These are phyloP conservation scores for Saccharum hybrid DNA, from an alignment of 202 grass and related monocot genomes.

Conservation along the genomic window DNA sequence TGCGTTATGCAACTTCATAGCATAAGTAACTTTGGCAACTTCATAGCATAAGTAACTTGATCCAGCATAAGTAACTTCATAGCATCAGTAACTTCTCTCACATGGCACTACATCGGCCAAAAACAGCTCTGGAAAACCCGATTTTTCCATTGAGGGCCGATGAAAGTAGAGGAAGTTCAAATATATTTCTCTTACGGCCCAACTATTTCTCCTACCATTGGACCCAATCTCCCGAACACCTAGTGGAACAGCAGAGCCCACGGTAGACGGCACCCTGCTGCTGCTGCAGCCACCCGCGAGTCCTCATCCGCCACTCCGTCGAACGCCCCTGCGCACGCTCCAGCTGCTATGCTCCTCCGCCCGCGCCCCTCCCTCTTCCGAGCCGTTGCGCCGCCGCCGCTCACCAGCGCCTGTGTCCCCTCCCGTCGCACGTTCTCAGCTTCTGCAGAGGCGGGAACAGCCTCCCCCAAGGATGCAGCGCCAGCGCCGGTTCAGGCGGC, in stretches of 20 bases:
- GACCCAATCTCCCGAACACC: neutral
- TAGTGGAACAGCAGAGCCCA: neutral
- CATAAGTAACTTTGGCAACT: too few relatives aligned
- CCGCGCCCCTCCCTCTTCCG: constrained; percentile 43
- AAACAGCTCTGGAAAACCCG: too few relatives aligned
- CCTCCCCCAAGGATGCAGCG: constrained; percentile 32
- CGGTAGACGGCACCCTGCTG: neutral
- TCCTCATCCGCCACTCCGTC: constrained; percentile 42
- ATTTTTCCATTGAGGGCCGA: too few relatives aligned
- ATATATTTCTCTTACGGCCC: neutral
- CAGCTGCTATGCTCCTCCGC: constrained; percentile 60
- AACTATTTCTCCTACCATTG: neutral
- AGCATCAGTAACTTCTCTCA: too few relatives aligned
- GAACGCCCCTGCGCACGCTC: constrained; percentile 26
- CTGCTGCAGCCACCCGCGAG: neutral
- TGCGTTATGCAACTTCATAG: too few relatives aligned
- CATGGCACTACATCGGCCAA: too few relatives aligned
- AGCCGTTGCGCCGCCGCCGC: constrained; percentile 38
- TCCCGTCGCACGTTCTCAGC: constrained; percentile 29
- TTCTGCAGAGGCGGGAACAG: neutral
- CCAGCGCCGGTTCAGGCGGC: neutral
- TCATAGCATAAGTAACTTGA: too few relatives aligned
- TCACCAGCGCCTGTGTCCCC: constrained; percentile 9
- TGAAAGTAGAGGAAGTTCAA: neutral
- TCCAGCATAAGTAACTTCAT: too few relatives aligned